These are phyloP conservation scores for Streptanthus diversifolius DNA, from an alignment of 345 rosid species.

Conservation along the genomic window DNA sequence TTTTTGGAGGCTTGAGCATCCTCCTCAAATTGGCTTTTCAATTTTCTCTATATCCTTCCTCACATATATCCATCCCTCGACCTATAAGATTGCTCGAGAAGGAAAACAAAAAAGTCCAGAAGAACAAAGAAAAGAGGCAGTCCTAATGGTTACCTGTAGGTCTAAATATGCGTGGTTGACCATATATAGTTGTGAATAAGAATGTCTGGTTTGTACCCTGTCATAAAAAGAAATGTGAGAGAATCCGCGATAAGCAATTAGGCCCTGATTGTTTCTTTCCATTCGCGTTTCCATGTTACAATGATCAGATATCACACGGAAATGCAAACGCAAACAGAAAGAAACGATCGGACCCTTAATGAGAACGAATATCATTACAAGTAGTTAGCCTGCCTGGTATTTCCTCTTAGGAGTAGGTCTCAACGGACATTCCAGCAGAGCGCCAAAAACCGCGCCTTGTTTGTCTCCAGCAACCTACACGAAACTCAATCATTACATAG, in stretches of 20 bases:
- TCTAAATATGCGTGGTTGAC: slow-evolving; percentile 85
- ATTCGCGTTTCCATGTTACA: not conserved
- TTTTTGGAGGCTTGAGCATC: not conserved
- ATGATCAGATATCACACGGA: not conserved
- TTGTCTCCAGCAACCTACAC: slow-evolving; percentile 73
- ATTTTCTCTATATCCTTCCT: not conserved
- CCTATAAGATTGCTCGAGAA: not conserved
- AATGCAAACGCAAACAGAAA: not conserved
- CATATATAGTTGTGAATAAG: slow-evolving; percentile 87
- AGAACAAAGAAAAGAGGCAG: not conserved
- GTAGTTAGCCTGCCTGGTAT: slow-evolving; percentile 58
- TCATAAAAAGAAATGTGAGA: slow-evolving; percentile 3
- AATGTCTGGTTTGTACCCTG: slow-evolving; percentile 81
- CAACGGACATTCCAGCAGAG: slow-evolving; percentile 72
- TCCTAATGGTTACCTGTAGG: slow-evolving; percentile 64
- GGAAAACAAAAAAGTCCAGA: not conserved
- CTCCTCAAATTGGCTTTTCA: not conserved
- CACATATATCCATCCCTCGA: not conserved
- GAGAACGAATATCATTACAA: not conserved
- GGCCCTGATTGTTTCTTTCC: not conserved
- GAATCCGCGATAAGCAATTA: not conserved
- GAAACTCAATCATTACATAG: slow-evolving; percentile 10
- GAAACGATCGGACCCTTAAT: not conserved
- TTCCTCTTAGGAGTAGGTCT: slow-evolving; percentile 81
- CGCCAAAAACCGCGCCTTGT: slow-evolving; percentile 86